Evolutionary conservation across 352 stramenopile genomes (phyloP).

Genomic region (Globisporangium radiosum): DNA sequence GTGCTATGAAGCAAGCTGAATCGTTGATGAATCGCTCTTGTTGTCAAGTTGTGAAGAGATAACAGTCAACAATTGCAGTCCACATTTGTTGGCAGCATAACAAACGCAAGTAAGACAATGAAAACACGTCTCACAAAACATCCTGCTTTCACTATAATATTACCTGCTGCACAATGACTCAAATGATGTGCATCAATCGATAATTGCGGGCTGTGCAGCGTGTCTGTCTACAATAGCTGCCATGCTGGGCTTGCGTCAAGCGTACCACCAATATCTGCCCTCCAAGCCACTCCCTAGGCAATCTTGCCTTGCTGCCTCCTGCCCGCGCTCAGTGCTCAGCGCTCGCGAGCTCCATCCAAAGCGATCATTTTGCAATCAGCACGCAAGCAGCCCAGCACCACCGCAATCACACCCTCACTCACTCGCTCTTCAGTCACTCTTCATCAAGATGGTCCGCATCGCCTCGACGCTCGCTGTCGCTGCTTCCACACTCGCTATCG

Average conservation of each 20-base stretch:
- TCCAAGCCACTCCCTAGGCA: too few species aligned
- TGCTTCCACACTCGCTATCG: conserved; percentile 2
- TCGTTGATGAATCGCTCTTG: too few species aligned
- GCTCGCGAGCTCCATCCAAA: too few species aligned
- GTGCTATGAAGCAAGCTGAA: too few species aligned
- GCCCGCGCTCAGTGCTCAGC: background rate
- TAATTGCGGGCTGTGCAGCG: background rate
- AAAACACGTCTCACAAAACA: background rate
- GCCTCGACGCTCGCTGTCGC: conserved; percentile 16
- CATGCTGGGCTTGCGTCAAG: too few species aligned
- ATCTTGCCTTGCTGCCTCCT: background rate
- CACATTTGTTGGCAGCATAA: background rate
- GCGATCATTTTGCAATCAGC: too few species aligned
- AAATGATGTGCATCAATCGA: background rate
- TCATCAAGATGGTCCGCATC: conserved; percentile 13
- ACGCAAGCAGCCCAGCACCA: background rate
- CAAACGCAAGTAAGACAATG: background rate
- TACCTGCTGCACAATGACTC: background rate
- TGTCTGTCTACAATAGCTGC: too few species aligned
- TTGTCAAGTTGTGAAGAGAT: too few species aligned
- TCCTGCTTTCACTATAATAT: background rate
- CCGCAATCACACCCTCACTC: conserved; percentile 5
- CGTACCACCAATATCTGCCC: too few species aligned
- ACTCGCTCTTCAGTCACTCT: background rate
- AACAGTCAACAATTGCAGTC: background rate